Evolutionary conservation across 108 stramenopile species (phyloP).

Genomic region (Pseudonitzschia pungens): DNA sequence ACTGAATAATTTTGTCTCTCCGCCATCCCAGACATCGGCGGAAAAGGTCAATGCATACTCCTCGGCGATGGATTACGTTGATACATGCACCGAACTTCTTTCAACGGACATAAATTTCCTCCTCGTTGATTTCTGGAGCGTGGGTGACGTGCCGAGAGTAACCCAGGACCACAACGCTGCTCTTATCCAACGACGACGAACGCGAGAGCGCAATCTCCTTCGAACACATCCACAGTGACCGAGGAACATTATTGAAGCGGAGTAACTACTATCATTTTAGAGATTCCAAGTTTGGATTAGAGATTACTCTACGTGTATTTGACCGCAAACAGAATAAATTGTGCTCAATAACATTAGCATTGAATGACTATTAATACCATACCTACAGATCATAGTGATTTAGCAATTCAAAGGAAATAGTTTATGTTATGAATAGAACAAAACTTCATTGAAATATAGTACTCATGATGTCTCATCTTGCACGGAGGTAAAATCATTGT

Average conservation of each 20-base stretch:
- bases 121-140: constrained; percentile 65
- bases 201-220: not conserved
- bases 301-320: too few relatives aligned
- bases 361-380: too few relatives aligned
- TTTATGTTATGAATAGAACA: too few relatives aligned
- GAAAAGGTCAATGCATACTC: constrained; percentile 38
- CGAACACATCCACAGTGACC: not conserved
- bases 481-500: too few relatives aligned
- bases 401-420: too few relatives aligned
- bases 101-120: constrained; percentile 44
- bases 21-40: constrained; percentile 32
- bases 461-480: too few relatives aligned
- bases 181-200: constrained; percentile 1
- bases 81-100: constrained; percentile 32
- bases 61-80: constrained; percentile 32
- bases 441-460: too few relatives aligned
- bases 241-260: not conserved
- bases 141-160: constrained; percentile 48
- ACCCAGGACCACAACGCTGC: constrained; percentile 48
- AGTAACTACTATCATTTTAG: too few relatives aligned
- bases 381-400: too few relatives aligned
- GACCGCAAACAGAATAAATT: too few relatives aligned
- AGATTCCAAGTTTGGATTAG: too few relatives aligned
- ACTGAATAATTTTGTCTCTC: constrained; percentile 58
- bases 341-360: too few relatives aligned